Conservation (phyloP, 331 rosid genomes). For the Malus hybrid region DNA sequence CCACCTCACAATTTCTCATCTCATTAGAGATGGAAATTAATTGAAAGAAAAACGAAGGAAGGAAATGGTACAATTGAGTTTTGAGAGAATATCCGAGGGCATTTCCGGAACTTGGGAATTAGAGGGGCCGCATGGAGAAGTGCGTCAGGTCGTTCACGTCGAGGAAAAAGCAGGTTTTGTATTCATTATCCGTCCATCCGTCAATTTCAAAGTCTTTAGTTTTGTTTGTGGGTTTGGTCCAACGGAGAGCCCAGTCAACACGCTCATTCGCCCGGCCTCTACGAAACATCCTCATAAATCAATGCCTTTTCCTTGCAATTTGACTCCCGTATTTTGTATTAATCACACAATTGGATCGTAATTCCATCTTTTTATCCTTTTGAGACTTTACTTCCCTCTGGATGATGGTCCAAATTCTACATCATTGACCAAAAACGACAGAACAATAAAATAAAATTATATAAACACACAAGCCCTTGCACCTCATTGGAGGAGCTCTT, state of each 20-base stretch:
- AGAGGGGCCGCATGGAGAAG: not conserved
- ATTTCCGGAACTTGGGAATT: not conserved
- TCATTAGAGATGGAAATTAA: no score
- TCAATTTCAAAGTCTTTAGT: not conserved
- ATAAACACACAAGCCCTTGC: no score
- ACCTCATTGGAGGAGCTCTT: no score
- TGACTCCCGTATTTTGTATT: no score
- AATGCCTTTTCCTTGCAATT: not conserved
- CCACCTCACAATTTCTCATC: no score
- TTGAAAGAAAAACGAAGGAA: no score
- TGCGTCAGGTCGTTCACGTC: not conserved
- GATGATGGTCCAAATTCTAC: no score
- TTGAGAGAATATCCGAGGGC: not conserved
- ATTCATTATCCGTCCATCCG: not conserved
- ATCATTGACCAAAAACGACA: no score
- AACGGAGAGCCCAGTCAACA: not conserved
- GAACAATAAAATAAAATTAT: no score
- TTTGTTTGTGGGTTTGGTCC: not conserved
- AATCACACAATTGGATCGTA: no score
- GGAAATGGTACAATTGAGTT: not conserved
- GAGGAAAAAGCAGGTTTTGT: not conserved
- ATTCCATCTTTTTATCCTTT: no score
- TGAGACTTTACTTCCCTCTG: no score
- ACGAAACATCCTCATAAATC: not conserved
- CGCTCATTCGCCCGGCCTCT: not conserved